phyloP scores from a whole-genome alignment of 345 rosid species.

The Eucalyptus marginata region DNA sequence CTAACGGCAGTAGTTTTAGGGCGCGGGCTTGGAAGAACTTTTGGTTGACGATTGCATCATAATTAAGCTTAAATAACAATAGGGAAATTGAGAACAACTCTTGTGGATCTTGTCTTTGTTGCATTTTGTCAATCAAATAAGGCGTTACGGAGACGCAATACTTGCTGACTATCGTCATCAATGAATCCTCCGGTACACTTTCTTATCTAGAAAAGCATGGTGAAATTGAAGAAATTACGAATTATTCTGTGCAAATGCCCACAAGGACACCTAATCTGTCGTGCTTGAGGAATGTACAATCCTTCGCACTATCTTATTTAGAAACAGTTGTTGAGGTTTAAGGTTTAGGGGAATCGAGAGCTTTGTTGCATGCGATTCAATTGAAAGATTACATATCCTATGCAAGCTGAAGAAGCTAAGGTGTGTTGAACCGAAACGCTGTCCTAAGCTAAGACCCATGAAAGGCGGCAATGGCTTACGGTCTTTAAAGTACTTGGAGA shows the following conservation, averaged over 20 bases:
- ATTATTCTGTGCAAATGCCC: not conserved
- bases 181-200: not conserved
- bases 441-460: not conserved
- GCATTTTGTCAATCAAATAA: not conserved
- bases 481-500: too few species aligned
- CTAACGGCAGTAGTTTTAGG: not conserved
- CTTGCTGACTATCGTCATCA: not conserved
- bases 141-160: not conserved
- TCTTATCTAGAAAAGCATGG: not conserved
- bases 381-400: not conserved
- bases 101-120: not conserved
- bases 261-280: not conserved
- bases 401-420: too few species aligned
- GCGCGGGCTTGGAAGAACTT: not conserved
- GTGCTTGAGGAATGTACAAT: not conserved
- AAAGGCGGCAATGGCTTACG: accelerated
- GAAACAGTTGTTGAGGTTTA: not conserved
- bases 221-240: not conserved
- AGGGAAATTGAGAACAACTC: not conserved
- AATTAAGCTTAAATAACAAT: not conserved
- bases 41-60: not conserved
- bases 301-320: not conserved
- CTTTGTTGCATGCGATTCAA: not conserved
- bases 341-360: not conserved
- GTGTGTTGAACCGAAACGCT: not conserved